Conservation (phyloP, 2,329 filamentous ascomycete genomes). For the Sporothrix variecibatus region DNA sequence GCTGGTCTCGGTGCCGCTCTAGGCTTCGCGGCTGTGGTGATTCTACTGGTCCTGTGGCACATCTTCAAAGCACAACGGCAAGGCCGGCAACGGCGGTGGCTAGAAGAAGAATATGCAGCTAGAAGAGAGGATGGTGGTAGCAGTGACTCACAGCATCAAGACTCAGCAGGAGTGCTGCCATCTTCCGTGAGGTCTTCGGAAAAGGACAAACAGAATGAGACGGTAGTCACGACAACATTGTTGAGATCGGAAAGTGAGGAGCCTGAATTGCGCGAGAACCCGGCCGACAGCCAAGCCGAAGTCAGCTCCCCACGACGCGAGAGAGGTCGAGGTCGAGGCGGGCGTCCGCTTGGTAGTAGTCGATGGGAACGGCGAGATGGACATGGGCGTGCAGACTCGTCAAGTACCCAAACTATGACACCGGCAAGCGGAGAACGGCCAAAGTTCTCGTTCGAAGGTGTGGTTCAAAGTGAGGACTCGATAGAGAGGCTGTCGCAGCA, state of each 20-base stretch:
- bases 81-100: neutral
- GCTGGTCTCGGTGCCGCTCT: conserved; percentile 5
- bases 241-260: neutral
- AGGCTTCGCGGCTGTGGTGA: conserved; percentile 15
- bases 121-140: neutral
- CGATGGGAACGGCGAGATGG: neutral
- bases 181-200: neutral
- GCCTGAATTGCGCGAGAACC: too few species aligned
- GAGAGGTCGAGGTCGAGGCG: neutral
- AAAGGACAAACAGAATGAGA: neutral
- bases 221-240: neutral
- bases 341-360: neutral
- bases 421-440: neutral
- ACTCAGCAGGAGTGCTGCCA: neutral
- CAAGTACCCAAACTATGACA: neutral
- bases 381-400: neutral
- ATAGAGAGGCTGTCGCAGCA: neutral
- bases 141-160: neutral
- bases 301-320: neutral
- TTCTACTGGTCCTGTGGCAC: conserved; percentile 12
- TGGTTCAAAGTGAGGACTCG: neutral
- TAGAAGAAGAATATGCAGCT: neutral
- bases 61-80: neutral
- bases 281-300: neutral
- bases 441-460: conserved; percentile 1